Conservation (phyloP, 331 rosid species). For the Acacia concinna region DNA sequence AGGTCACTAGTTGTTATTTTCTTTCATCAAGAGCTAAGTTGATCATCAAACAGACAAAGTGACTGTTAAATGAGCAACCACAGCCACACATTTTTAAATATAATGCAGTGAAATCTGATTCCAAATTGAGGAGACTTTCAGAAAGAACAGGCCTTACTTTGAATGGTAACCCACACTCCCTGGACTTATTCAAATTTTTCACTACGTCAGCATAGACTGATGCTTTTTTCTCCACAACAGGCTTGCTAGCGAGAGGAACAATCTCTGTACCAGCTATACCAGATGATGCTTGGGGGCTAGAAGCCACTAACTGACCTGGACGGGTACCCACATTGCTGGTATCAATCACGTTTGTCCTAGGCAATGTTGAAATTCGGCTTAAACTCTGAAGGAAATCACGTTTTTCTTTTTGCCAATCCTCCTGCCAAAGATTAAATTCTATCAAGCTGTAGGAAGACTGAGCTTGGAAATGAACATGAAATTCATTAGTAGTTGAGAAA, state of each 20-base stretch:
- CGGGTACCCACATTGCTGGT: slow-evolving; percentile 47
- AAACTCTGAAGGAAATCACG: slow-evolving; percentile 96
- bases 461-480: slow-evolving; percentile 6
- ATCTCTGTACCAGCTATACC: slow-evolving; percentile 52
- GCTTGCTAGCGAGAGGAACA: slow-evolving; percentile 62
- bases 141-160: slow-evolving; percentile 49
- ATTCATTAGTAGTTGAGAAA: not conserved
- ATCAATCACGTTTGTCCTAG: slow-evolving; percentile 68
- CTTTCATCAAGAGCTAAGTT: not conserved
- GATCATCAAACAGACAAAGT: slow-evolving; percentile 16
- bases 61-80: slow-evolving; percentile 5
- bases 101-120: slow-evolving; percentile 8
- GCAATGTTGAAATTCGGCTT: slow-evolving; percentile 83
- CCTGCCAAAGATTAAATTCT: slow-evolving; percentile 59
- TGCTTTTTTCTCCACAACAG: slow-evolving; percentile 76
- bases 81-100: slow-evolving; percentile 10
- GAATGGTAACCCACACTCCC: slow-evolving; percentile 78
- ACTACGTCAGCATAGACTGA: slow-evolving; percentile 78
- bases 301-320: slow-evolving; percentile 59
- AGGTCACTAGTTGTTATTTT: not conserved
- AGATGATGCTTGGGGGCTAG: slow-evolving; percentile 60
- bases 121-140: slow-evolving; percentile 12
- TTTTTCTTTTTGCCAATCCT: slow-evolving; percentile 96
- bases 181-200: slow-evolving; percentile 77
- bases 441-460: slow-evolving; percentile 28